Evolutionary conservation across 768 basidiomycete genomes (phyloP).

Genomic region (Suillus subalutaceus): DNA sequence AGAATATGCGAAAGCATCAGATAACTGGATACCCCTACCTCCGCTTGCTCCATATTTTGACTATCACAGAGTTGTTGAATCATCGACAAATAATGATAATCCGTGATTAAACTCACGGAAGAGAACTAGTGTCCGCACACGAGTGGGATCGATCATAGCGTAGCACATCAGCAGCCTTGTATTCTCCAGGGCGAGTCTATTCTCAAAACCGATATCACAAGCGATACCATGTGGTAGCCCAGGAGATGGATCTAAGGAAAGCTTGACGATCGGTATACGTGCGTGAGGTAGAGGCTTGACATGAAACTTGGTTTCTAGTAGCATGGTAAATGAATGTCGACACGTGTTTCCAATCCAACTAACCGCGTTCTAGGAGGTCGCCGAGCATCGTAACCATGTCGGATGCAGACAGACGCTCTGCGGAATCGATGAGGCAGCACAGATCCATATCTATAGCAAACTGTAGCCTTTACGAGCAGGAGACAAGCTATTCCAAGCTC

Average conservation of each 20-base stretch:
- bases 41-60: conserved; percentile 99
- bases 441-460: conserved; percentile 88
- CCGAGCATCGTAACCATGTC: conserved; percentile 95
- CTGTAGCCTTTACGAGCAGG: conserved; percentile 16
- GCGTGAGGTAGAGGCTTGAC: conserved; percentile 97
- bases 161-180: conserved; percentile 96
- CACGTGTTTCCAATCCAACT: conserved; percentile 31
- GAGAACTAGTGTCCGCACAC: conserved; percentile 91
- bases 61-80: conserved; percentile 43
- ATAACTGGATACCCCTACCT: conserved; percentile 47
- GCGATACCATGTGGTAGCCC: conserved; percentile 86
- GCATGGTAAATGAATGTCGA: conserved; percentile 17
- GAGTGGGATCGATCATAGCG: conserved; percentile 93
- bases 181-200: conserved; percentile 95
- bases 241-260: conserved; percentile 86
- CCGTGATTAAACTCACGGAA: conserved; percentile 74
- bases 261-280: conserved; percentile 97
- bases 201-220: conserved; percentile 99
- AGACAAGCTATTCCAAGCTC: conserved; percentile 21
- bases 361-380: conserved; percentile 90
- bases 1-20: conserved; percentile 1
- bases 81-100: conserved; percentile 8
- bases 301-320: conserved; percentile 88
- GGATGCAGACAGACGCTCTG: conserved; percentile 74
- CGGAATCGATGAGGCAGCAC: conserved; percentile 92